Conservation (phyloP, 352 stramenopile species). For the Globisporangium acanthophoron region DNA sequence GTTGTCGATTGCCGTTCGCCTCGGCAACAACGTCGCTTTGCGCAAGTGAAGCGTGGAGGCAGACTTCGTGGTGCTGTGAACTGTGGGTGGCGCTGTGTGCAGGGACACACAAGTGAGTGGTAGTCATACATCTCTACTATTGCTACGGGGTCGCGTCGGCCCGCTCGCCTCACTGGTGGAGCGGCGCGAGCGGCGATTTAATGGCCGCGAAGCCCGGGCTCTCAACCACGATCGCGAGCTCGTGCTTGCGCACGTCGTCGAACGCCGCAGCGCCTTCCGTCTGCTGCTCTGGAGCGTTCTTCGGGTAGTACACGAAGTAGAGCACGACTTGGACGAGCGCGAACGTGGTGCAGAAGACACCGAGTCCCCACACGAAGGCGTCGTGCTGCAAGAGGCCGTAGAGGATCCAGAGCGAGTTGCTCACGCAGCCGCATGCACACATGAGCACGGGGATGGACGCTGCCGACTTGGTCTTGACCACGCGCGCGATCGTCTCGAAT, state of each 20-base stretch:
- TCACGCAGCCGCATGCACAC: conserved; percentile 33
- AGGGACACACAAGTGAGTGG: too few relatives aligned
- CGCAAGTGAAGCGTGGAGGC: background rate
- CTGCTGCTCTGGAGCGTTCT: background rate
- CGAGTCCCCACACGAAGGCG: conserved; percentile 39
- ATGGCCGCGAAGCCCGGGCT: conserved; percentile 6
- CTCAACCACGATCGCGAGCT: conserved; percentile 2
- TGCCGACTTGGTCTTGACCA: conserved; percentile 22
- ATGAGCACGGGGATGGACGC: conserved; percentile 49
- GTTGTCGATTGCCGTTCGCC: background rate
- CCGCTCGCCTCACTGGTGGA: too few relatives aligned
- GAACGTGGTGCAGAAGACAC: conserved; percentile 25
- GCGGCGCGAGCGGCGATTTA: conserved; percentile 4
- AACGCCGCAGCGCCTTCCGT: background rate
- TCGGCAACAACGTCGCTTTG: background rate
- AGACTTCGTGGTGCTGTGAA: background rate
- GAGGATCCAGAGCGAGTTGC: conserved; percentile 48
- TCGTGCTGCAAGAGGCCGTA: conserved; percentile 43
- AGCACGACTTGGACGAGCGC: conserved; percentile 35
- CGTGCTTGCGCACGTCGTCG: conserved; percentile 2
- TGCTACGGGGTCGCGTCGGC: too few relatives aligned
- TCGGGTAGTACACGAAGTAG: conserved; percentile 31
- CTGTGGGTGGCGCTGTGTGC: background rate
- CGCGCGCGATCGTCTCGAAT: conserved; percentile 25
- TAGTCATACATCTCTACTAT: background rate